Evolutionary conservation across 257 asterid species (phyloP), one percentile per base, ranked within the genome.

Genomic region (Catharanthus roseus): DNA sequence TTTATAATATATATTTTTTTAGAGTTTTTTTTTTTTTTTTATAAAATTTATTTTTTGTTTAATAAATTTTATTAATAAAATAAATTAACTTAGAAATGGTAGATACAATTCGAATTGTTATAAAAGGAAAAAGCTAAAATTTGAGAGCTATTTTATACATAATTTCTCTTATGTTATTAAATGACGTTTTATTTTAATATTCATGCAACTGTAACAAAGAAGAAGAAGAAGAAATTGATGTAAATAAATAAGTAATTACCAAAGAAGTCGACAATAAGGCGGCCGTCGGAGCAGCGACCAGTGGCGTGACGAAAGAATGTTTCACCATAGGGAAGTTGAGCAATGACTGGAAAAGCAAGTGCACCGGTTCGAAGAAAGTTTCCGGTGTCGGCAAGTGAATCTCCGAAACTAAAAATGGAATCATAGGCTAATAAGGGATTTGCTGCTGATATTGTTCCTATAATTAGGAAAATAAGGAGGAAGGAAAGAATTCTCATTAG

Each of bases 361-460:
- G 96, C 86, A 0, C 90, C 86, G n/a, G 92, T 84, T 50, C 42
- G 85, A 54, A 89, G 86, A 72, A 88, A 83, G 45, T 91, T 91
- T 19, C 97, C 97, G 4, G 97, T 86, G 41, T 89, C 97, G 29
- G 96, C 84, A 0, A 85, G 89, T 1, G 97, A 91, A 69, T 91
- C 93, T 1, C 97, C 97, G 33, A 91, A 91, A 82, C 97, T 87
- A 82, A 85, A 86, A 65, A 87, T 87, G 28, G 93, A 84, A 76
- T 86, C 81, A 67, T 90, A 90, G 0, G 67, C 66, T 29, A n/a
- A n/a, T n/a, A 70, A 69, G 53, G 81, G 82, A 42, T 15, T 63
- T 10, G 84, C 65, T 50, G 84, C 50, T 50, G 86, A 47, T 58
- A 72, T 76, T 5, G 44, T 53, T 53, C 60, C 45, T 26, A 78